Percentiles rank a stretch among this genome's conserved stretches.
phyloP scores from a whole-genome alignment of 2,329 filamentous ascomycete genomes.

The Colletotrichum karsti region DNA sequence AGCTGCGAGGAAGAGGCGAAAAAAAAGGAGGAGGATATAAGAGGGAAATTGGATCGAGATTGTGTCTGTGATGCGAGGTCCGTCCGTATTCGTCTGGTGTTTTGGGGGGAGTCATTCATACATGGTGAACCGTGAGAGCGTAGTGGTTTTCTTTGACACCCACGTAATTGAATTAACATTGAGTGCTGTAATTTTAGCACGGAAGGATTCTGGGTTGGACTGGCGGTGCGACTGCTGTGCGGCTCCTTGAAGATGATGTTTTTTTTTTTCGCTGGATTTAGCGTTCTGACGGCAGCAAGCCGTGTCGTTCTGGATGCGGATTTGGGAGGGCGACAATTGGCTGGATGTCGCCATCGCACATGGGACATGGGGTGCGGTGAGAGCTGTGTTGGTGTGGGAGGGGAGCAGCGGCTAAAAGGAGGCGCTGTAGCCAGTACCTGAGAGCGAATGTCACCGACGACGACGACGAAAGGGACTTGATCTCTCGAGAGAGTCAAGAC shows the following conservation, averaged over 20 bases:
- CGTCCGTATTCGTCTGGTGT: conserved; percentile 18
- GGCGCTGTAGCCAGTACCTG: background rate
- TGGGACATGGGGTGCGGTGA: background rate
- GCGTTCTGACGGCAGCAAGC: conserved; percentile 8
- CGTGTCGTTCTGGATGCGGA: conserved; percentile 1
- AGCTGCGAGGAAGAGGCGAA: background rate
- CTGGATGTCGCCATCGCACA: conserved; percentile 13
- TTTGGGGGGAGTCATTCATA: no score
- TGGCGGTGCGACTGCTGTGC: background rate
- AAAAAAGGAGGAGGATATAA: background rate
- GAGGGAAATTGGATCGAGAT: background rate
- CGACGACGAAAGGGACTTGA: no score
- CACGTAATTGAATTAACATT: background rate
- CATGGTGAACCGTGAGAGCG: background rate
- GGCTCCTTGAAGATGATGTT: background rate
- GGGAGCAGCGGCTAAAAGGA: background rate
- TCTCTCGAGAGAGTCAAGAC: no score
- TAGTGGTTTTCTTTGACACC: background rate
- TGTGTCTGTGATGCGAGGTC: conserved; percentile 14
- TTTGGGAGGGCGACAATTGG: background rate
- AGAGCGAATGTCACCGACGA: background rate
- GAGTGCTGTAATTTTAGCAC: background rate
- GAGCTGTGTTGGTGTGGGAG: background rate
- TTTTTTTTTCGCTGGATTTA: background rate
- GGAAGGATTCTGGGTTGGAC: background rate